These are phyloP conservation scores for Quercus tomentella DNA, from an alignment of 331 rosid species.

Conservation along the genomic window DNA sequence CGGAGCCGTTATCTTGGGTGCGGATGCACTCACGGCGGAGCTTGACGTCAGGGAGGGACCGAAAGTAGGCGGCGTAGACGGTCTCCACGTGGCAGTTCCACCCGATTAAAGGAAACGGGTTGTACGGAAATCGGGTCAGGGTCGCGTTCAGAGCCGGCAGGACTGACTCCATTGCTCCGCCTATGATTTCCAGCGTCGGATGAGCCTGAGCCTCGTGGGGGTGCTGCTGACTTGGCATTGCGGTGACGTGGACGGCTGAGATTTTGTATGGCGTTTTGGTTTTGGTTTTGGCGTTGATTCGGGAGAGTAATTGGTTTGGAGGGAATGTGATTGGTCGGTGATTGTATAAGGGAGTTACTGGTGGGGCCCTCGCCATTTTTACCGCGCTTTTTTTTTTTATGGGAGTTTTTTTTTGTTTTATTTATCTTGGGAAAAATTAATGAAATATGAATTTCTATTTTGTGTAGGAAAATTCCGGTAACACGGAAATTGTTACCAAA, in stretches of 20 bases:
- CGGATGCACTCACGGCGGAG: conserved; percentile 78
- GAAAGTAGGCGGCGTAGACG: conserved; percentile 68
- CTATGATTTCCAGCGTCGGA: conserved; percentile 48
- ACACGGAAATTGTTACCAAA: too few species aligned
- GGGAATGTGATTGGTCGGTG: not conserved
- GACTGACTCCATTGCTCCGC: conserved; percentile 40
- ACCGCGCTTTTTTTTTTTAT: not conserved
- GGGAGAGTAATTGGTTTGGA: not conserved
- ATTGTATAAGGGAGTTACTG: not conserved
- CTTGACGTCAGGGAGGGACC: conserved; percentile 47
- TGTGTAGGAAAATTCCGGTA: too few species aligned
- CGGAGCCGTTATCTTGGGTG: conserved; percentile 56
- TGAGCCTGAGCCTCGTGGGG: conserved; percentile 21
- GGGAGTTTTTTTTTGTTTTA: too few species aligned
- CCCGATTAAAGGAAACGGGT: conserved; percentile 47
- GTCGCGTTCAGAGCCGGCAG: conserved; percentile 34
- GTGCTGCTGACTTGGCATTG: conserved; percentile 21
- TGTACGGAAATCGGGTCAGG: conserved; percentile 39
- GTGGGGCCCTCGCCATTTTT: conserved; percentile 28
- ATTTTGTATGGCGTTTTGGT: conserved; percentile 1
- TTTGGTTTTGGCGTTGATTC: not conserved
- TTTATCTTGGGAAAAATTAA: too few species aligned
- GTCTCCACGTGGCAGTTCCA: conserved; percentile 79
- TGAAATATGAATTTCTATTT: too few species aligned
- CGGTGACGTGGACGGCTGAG: conserved; percentile 17